Evolutionary conservation across 1,139 yeast genomes (phyloP).

Genomic region (Pichia sp.): DNA sequence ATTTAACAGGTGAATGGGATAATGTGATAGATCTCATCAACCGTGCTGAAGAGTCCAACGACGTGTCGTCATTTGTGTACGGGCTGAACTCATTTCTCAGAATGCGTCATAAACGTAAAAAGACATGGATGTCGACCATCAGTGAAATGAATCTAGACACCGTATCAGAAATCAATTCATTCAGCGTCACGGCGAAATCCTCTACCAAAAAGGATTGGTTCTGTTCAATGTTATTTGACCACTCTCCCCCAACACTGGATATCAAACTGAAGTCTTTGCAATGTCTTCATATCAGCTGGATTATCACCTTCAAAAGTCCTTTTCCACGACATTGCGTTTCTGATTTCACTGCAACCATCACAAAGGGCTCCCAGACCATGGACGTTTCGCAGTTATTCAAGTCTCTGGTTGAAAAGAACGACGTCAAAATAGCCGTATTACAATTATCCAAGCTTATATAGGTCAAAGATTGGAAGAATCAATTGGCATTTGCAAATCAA

Average conservation of each 20-base stretch:
- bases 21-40: constrained; percentile 9
- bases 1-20: not conserved
- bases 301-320: not conserved
- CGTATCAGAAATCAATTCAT: not conserved
- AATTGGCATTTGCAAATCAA: too few species aligned
- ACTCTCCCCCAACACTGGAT: constrained; percentile 2
- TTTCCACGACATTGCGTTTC: constrained; percentile 5
- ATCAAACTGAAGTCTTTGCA: not conserved
- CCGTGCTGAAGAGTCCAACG: constrained; percentile 9
- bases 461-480: not conserved
- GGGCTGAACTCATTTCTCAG: constrained; percentile 8
- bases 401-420: constrained; percentile 2
- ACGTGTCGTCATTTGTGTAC: constrained; percentile 20
- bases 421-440: constrained; percentile 5
- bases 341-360: constrained; percentile 1
- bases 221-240: constrained; percentile 1
- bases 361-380: not conserved
- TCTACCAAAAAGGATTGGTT: not conserved
- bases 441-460: too few species aligned
- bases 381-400: constrained; percentile 4
- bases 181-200: not conserved
- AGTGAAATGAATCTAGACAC: too few species aligned
- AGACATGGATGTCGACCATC: constrained; percentile 7
- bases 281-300: not conserved
- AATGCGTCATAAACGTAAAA: constrained; percentile 7